phyloP scores from a whole-genome alignment of 208 protist genomes.

The Naegleria gruberi region DNA sequence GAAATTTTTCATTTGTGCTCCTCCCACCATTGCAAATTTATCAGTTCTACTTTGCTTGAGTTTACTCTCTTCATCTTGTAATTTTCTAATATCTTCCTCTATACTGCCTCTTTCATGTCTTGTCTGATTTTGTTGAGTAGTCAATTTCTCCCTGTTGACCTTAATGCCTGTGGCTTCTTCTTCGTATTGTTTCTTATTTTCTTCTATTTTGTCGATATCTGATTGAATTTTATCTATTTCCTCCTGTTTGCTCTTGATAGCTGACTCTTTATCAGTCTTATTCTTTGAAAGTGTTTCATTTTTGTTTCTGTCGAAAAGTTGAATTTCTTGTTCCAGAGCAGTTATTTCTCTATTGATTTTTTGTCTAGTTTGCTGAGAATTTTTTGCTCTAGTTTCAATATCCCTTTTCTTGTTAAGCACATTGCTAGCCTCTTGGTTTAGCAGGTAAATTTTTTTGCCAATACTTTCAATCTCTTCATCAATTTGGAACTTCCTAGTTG shows the following conservation, averaged over 20 bases:
- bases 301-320: not conserved
- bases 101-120: not conserved
- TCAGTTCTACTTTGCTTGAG: not conserved
- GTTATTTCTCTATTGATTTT: not conserved
- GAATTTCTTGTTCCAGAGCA: not conserved
- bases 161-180: not conserved
- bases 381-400: not conserved
- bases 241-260: not conserved
- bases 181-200: not conserved
- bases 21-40: not conserved
- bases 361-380: not conserved
- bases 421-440: not conserved
- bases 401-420: not conserved
- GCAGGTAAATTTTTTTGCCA: not conserved
- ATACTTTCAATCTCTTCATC: not conserved
- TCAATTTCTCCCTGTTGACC: not conserved
- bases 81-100: not conserved
- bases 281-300: not conserved
- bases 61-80: not conserved
- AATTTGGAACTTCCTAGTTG: not conserved
- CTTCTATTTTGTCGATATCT: not conserved
- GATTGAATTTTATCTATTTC: not conserved
- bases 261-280: not conserved
- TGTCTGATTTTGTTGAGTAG: not conserved
- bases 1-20: not conserved